Evolutionary conservation across 2,329 filamentous ascomycete species (phyloP).

Genomic region (Ceratocystis cubensis): DNA sequence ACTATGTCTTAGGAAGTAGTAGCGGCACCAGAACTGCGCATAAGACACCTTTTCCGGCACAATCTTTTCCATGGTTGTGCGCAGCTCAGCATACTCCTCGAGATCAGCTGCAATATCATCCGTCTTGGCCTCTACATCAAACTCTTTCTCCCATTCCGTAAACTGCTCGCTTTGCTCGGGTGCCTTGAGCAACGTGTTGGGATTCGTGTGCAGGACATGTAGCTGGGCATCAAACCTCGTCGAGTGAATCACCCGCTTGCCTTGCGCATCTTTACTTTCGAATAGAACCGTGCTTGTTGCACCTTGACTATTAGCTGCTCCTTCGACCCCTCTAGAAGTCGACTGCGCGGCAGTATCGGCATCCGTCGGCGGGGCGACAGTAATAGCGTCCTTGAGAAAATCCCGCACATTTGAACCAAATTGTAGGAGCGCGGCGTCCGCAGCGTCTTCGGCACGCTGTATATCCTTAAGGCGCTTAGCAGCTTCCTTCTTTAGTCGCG

Average conservation of each 20-base stretch:
- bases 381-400: conserved; percentile 83
- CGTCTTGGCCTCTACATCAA: conserved; percentile 75
- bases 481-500: conserved; percentile 63
- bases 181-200: conserved; percentile 72
- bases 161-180: conserved; percentile 59
- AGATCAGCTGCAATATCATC: conserved; percentile 69
- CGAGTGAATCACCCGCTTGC: conserved; percentile 87
- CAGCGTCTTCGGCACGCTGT: conserved; percentile 84
- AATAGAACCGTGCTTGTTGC: conserved; percentile 60
- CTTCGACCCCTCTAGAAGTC: neutral
- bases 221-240: conserved; percentile 91
- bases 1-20: conserved; percentile 87
- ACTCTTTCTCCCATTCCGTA: conserved; percentile 56
- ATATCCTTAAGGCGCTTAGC: conserved; percentile 77
- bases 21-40: conserved; percentile 78
- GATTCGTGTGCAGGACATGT: conserved; percentile 81
- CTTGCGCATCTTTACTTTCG: conserved; percentile 80
- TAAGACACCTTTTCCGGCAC: conserved; percentile 93
- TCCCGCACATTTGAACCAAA: conserved; percentile 83
- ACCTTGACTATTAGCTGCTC: conserved; percentile 27
- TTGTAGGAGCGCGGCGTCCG: conserved; percentile 83
- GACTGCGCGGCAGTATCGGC: conserved; percentile 30
- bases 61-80: conserved; percentile 82
- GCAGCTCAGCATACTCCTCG: conserved; percentile 73
- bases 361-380: conserved; percentile 60